Percentiles rank a stretch among this genome's conserved stretches.
These are phyloP conservation scores for Candida ovalis DNA, from an alignment of 805 yeast species.

Conservation along the genomic window DNA sequence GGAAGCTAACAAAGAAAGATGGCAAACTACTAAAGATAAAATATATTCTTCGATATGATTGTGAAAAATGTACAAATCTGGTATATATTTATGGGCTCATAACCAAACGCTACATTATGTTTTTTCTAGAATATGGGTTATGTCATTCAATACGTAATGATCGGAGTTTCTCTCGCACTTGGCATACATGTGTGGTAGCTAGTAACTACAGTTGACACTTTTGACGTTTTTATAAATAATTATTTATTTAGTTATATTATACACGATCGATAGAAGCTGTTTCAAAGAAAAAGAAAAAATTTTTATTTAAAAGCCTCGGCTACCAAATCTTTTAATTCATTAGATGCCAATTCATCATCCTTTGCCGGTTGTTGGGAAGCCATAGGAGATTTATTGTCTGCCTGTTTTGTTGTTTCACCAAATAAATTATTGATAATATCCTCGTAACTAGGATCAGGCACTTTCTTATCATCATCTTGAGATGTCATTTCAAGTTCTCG, in stretches of 20 bases:
- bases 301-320: constrained; percentile 31
- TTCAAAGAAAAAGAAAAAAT: not conserved
- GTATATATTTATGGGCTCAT: not conserved
- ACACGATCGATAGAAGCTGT: too few relatives aligned
- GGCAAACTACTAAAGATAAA: not conserved
- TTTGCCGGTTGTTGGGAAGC: constrained; percentile 1
- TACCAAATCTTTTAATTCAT: constrained; percentile 31
- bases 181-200: too few relatives aligned
- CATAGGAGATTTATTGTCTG: not conserved
- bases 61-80: not conserved
- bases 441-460: constrained; percentile 19
- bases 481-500: not conserved
- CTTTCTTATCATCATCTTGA: not conserved
- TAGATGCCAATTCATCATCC: constrained; percentile 22
- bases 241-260: not conserved
- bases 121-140: not conserved
- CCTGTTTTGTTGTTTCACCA: constrained; percentile 3
- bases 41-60: not conserved
- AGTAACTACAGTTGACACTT: not conserved
- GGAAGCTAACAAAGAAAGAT: not conserved
- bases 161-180: too few relatives aligned
- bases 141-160: not conserved
- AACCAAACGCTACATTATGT: not conserved
- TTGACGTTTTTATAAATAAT: not conserved
- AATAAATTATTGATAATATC: constrained; percentile 23